Conservation (phyloP, 2,329 filamentous ascomycete genomes). For the Fusarium decemcellulare region DNA sequence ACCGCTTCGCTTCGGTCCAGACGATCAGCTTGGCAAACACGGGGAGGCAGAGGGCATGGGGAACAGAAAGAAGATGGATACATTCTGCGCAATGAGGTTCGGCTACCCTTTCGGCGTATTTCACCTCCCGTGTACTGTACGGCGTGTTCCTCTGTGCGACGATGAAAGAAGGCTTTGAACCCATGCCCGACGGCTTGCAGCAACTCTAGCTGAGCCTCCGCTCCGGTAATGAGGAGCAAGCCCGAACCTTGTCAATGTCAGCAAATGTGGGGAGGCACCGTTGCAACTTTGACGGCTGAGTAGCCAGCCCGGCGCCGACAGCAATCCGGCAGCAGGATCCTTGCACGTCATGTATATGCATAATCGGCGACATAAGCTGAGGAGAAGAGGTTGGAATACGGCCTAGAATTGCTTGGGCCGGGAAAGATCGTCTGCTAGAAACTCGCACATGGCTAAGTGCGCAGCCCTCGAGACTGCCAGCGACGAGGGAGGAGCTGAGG, state of each 20-base stretch:
- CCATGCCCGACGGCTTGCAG: neutral
- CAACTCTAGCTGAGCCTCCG: neutral
- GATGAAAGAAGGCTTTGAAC: neutral
- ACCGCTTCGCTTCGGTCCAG: neutral
- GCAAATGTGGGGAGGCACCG: conserved; percentile 4
- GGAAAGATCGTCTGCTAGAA: neutral
- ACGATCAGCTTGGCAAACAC: neutral
- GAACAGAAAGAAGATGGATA: neutral
- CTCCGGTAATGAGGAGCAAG: conserved; percentile 7
- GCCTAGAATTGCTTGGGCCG: neutral
- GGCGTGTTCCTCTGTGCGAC: neutral
- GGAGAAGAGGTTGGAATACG: conserved; percentile 13
- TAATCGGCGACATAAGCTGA: conserved; percentile 5
- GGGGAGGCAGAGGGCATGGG: neutral
- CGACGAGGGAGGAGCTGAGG: neutral
- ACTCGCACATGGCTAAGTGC: neutral
- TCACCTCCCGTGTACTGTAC: neutral
- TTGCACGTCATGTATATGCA: conserved; percentile 7
- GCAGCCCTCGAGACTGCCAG: neutral
- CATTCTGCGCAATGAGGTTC: neutral
- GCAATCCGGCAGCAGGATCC: conserved; percentile 2
- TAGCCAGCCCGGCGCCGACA: conserved; percentile 7
- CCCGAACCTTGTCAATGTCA: conserved; percentile 10
- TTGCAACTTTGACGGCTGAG: neutral
- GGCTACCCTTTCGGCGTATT: neutral